A percentile compares a stretch with the other conserved stretches of the same genome.
Evolutionary conservation across 2,329 filamentous ascomycete species (phyloP).

Genomic region (Verticillium dahliae): DNA sequence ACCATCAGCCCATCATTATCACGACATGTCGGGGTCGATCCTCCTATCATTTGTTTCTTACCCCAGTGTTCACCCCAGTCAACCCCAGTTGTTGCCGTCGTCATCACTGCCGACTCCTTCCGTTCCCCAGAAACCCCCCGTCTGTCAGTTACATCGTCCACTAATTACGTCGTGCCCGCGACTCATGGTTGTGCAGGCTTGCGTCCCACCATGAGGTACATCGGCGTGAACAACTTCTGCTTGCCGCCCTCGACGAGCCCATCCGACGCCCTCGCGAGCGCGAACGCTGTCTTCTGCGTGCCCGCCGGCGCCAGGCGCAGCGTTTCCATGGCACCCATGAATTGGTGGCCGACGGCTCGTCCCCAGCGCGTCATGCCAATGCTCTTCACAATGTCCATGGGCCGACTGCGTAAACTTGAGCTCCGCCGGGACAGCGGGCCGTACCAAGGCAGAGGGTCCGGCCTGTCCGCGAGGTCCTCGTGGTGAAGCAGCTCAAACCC

Average conservation of each 20-base stretch:
- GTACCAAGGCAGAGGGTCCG: slow-evolving; percentile 79
- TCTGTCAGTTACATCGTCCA: background rate
- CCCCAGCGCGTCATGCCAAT: slow-evolving; percentile 79
- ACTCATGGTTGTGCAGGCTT: slow-evolving; percentile 50
- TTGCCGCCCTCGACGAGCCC: slow-evolving; percentile 74
- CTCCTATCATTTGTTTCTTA: background rate
- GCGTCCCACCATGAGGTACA: slow-evolving; percentile 88
- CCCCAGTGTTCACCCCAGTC: background rate
- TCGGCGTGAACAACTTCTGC: slow-evolving; percentile 85
- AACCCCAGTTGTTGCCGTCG: background rate
- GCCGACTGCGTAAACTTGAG: slow-evolving; percentile 69
- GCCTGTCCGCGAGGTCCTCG: slow-evolving; percentile 78
- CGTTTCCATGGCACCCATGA: slow-evolving; percentile 66
- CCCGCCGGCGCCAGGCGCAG: slow-evolving; percentile 66
- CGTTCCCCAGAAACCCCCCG: background rate
- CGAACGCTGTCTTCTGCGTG: slow-evolving; percentile 83
- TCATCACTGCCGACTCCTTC: background rate
- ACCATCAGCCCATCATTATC: background rate
- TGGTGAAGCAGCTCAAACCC: slow-evolving; percentile 79
- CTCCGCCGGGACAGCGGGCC: slow-evolving; percentile 74
- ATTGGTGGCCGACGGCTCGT: slow-evolving; percentile 61
- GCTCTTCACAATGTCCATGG: slow-evolving; percentile 67
- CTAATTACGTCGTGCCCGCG: background rate
- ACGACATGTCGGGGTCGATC: background rate
- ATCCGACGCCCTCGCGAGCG: slow-evolving; percentile 69